Evolutionary conservation across 2,329 filamentous ascomycete species (phyloP).

Genomic region (Arthrinium puccinioides): DNA sequence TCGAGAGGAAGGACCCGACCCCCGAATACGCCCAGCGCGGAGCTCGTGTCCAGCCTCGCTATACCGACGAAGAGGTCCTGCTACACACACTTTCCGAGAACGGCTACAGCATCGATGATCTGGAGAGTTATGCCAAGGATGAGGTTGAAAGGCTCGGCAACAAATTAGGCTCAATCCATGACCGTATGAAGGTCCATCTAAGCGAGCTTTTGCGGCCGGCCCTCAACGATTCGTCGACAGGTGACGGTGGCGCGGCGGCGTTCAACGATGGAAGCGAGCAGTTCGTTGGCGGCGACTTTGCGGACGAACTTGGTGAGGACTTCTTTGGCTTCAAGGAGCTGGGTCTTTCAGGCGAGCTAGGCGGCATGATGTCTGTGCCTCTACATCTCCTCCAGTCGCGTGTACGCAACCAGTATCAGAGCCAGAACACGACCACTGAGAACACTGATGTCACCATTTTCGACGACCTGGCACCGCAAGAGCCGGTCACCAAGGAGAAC

Average conservation of each 20-base stretch:
- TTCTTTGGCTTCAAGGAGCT: constrained; percentile 98
- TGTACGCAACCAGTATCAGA: constrained; percentile 77
- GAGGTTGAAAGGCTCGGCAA: constrained; percentile 80
- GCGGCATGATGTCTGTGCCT: constrained; percentile 82
- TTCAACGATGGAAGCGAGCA: constrained; percentile 98
- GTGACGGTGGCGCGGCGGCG: constrained; percentile 71
- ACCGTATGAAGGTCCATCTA: constrained; percentile 88
- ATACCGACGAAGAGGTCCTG: constrained; percentile 77
- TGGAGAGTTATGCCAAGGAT: constrained; percentile 86
- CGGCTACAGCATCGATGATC: constrained; percentile 70
- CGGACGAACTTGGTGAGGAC: constrained; percentile 94
- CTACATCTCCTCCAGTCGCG: constrained; percentile 89
- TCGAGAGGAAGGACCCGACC: constrained; percentile 62
- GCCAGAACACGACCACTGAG: constrained; percentile 59
- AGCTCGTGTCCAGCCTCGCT: constrained; percentile 52
- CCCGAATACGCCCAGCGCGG: constrained; percentile 31
- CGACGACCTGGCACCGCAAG: constrained; percentile 59
- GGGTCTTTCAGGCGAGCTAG: constrained; percentile 85
- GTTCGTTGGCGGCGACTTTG: constrained; percentile 93
- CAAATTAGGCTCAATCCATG: constrained; percentile 79
- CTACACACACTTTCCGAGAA: constrained; percentile 80
- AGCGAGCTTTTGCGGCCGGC: constrained; percentile 91
- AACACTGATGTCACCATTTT: constrained; percentile 55
- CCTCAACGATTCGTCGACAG: constrained; percentile 66
- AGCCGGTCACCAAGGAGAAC: constrained; percentile 72